Evolutionary conservation across 306 rosid genomes (phyloP), one percentile per base, ranked within the genome.

Genomic region (Malus sylvestris): DNA sequence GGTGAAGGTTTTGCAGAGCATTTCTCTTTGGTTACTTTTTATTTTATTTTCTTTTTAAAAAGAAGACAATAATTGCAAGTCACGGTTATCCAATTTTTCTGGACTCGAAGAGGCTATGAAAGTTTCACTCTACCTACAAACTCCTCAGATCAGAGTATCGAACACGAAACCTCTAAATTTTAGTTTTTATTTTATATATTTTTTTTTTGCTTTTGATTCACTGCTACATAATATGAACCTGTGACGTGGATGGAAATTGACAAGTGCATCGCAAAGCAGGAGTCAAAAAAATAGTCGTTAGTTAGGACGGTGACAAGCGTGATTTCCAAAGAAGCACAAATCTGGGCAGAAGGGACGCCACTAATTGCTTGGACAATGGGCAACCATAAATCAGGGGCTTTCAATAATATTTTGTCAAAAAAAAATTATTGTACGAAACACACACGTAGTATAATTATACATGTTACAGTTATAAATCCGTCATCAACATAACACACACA

Each of bases 241-340:
- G 15, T 22, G 30, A 22, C 2, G 12, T 9, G 30, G 2, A 45
- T 22, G 5, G 51, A 10, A 16, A 67, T 29, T 11, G 59, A 27
- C 69, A 23, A 25, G 22, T 27, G 68, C 8, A 15, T 22, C 42
- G 6, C 9, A 16, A 18, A 8, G 5, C 3, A 22, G 76, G 59
- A 9, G 61, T 29, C 42, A 51, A 27, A 27, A 27, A 27, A 27
- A 40, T 42, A n/a, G 23, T 33, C 25, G 55, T 49, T 45, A 53
- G 4, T 53, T 29, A 42, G n/a, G 62, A 45, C 51, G 42, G 35
- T 78, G 76, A 68, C 67, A 63, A 57, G 60, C 71, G 75, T 83
- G 76, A 53, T 9, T 16, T 19, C 71, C 86, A 83, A 79, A 75
- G 70, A 62, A 76, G 14, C 23, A n/a, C 52, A 22, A 23, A 35